phyloP scores from a whole-genome alignment of 495 filamentous ascomycete genomes.

The Podospora fimiseda region DNA sequence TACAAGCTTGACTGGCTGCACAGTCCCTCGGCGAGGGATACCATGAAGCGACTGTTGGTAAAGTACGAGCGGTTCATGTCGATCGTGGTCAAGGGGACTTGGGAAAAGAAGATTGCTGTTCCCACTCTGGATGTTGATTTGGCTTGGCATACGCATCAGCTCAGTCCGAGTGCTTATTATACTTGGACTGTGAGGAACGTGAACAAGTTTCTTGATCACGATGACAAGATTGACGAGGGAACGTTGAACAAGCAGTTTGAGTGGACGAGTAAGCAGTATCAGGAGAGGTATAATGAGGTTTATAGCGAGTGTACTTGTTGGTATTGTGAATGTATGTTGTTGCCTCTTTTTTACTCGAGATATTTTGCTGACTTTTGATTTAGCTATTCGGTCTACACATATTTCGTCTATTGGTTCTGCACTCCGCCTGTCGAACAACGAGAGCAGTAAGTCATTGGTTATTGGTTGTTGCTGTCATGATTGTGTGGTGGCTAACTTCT shows the following conservation, averaged over 20 bases:
- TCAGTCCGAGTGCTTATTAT: constrained; percentile 60
- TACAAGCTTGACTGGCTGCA: constrained; percentile 70
- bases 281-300: constrained; percentile 53
- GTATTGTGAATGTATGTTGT: constrained; percentile 63
- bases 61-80: constrained; percentile 67
- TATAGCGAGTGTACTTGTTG: constrained; percentile 86
- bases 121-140: constrained; percentile 87
- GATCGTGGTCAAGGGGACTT: constrained; percentile 63
- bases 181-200: constrained; percentile 38
- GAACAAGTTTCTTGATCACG: constrained; percentile 66
- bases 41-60: constrained; percentile 57
- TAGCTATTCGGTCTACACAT: constrained; percentile 59
- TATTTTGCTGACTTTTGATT: no score
- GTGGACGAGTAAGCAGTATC: constrained; percentile 68
- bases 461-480: no score
- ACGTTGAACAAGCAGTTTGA: constrained; percentile 58
- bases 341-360: not conserved
- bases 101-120: constrained; percentile 52
- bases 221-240: constrained; percentile 72
- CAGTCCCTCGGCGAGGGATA: constrained; percentile 54
- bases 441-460: constrained; percentile 40
- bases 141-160: constrained; percentile 69
- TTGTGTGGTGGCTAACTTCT: no score
- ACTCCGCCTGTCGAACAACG: constrained; percentile 38
- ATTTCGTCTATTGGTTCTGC: constrained; percentile 38